Base-by-base conservation (phyloP, 2,329 filamentous ascomycete genomes). In the Colletotrichum somersetense region DNA sequence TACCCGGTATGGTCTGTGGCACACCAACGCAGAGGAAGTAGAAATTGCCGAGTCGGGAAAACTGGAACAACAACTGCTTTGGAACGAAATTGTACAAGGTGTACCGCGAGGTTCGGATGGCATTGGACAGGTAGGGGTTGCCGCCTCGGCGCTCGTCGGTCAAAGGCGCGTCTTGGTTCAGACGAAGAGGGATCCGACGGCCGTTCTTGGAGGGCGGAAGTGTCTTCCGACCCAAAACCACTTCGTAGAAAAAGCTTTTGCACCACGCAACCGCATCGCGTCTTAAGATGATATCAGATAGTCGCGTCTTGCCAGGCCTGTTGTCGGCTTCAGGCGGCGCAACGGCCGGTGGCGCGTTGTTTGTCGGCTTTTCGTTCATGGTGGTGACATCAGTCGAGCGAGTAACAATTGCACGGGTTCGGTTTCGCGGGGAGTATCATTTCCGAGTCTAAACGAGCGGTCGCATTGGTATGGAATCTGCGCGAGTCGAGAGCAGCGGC, bases 41-140 rank as follows among this genome's bases (percentile, higher is more conserved):
- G 77, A 97, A 96, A 81, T 97, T 97, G 75, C 93, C 93, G 59
- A 97, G 83, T 73, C 96, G 93, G 10, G 93, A 93, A 78, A 96
- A 96, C 78, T 97, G 94, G 66, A 94, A 95, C 72, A 95, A 87
- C 20, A 97, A 80, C 79, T 97, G 95, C 74, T 94, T 93, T 3
- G 94, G 95, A 18, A 97, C 81, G 79, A 97, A 97, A 80, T 95
- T 93, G 87, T 91, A 95, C 2, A 93, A 81, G 26, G 91, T 96
- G 80, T 97, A 97, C 59, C 94, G 90, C 74, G 92, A 94, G 0
- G 93, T 96, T 53, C 94, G 90, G 75, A 97, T 96, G 75, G 87
- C 90, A 79, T 89, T 89, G 66, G 85, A 85, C 57, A 89, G 78
- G 78, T 85, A 89, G 8, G 83, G 75, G 53, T 82, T 80, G 5